Evolutionary conservation across 495 filamentous ascomycete genomes (phyloP), one percentile per base, ranked within the genome.

Genomic region (Podospora tetraspora): DNA sequence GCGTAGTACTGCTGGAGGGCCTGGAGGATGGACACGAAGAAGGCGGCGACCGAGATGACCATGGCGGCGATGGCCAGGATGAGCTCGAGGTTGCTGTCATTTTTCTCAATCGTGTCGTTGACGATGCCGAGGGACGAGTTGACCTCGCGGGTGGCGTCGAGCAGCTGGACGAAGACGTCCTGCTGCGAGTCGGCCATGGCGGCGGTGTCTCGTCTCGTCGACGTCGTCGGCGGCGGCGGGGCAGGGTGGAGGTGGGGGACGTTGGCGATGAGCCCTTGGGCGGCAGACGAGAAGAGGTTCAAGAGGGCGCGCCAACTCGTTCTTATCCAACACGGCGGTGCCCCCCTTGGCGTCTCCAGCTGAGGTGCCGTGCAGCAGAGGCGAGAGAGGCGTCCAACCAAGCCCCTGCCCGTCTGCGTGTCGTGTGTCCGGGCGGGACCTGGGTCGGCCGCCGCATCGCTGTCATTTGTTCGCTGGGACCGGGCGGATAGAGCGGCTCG

Each of bases 31-130:
- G 71, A 58, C 59, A 73, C 71, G 25, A 71, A 57, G 19, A 75
- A 62, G 9, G 73, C 73, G 12, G 69, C 24, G 24, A 72, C 59
- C 5, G 73, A 70, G 52, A 75, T 70, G 61, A 73, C 69, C 29
- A 73, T 61, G 7, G 73, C 73, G 3, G 67, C 62, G 23, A 73
- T 66, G 62, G 71, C 73, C 27, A 74, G 27, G 57, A 60, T 43
- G 29, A 59, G 37, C 57, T 69, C 58, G 56, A 34, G 29, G 56
- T 64, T 43, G 30, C 61, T 29, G 37, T 61, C 34, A 52, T 52
- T 52, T 52, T n/a, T 12, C 16, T 52, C 43, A 8, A 52, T 52
- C 1, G 43, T 52, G 43, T 52, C 19, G 43, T 52, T 52, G 43
- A 52, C 43, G 43, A 52, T 4, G 43, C 43, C 43, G 43, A 52